A percentile compares a stretch with the other conserved stretches of the same genome.
These are phyloP conservation scores for Chrysoporthe deuterocubensis DNA, from an alignment of 2,329 filamentous ascomycete genomes.

Conservation along the genomic window DNA sequence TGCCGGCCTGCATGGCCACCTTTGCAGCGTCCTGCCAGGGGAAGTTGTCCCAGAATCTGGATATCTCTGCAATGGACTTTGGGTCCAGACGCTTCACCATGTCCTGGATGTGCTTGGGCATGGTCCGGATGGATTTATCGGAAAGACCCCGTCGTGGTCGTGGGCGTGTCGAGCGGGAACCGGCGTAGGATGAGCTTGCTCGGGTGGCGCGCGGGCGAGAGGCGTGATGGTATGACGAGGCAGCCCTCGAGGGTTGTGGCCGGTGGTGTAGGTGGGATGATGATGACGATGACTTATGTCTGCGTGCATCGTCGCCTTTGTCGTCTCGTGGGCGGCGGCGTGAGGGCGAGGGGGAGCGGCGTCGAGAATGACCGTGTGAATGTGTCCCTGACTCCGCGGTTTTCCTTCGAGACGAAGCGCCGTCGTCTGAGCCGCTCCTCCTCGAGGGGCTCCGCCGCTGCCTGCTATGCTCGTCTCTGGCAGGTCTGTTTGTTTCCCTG, in stretches of 20 bases:
- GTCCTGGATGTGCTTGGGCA: slow-evolving; percentile 10
- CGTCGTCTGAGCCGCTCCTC: slow-evolving; percentile 11
- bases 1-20: slow-evolving; percentile 34
- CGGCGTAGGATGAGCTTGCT: slow-evolving; percentile 23
- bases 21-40: slow-evolving; percentile 31
- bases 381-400: slow-evolving; percentile 5
- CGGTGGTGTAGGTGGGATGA: slow-evolving; percentile 11
- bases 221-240: slow-evolving; percentile 22
- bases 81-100: slow-evolving; percentile 13
- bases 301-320: slow-evolving; percentile 2
- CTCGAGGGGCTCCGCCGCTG: slow-evolving; percentile 17
- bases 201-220: slow-evolving; percentile 24
- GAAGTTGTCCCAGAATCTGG: slow-evolving; percentile 18
- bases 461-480: background rate
- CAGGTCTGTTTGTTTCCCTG: background rate
- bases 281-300: slow-evolving; percentile 17
- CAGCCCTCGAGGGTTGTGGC: slow-evolving; percentile 22
- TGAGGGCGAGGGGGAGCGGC: slow-evolving; percentile 15
- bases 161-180: slow-evolving; percentile 2
- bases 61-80: slow-evolving; percentile 6
- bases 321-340: slow-evolving; percentile 8
- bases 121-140: slow-evolving; percentile 22
- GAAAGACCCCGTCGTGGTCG: slow-evolving; percentile 18
- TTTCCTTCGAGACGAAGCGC: slow-evolving; percentile 3
- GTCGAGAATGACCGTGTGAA: slow-evolving; percentile 16